phyloP scores from a whole-genome alignment of 768 basidiomycete genomes.

The Kwoniella europaea region DNA sequence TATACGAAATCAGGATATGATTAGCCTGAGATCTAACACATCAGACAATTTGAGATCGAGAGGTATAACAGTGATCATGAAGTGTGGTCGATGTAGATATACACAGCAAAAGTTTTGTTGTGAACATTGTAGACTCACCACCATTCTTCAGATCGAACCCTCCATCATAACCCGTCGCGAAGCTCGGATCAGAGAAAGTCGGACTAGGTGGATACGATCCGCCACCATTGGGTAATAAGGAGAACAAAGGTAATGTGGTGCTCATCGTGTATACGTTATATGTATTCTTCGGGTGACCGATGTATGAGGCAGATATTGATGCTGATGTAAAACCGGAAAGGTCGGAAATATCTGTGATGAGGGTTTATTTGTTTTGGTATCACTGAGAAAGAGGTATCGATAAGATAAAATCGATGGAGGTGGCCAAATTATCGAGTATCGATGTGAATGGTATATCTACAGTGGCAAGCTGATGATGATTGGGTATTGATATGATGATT shows the following conservation, averaged over 20 bases:
- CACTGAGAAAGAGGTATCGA: background rate
- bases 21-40: background rate
- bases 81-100: background rate
- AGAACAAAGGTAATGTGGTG: slow-evolving; percentile 35
- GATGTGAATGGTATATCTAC: background rate
- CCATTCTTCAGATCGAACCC: slow-evolving; percentile 15
- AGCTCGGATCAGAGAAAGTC: slow-evolving; percentile 24
- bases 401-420: background rate
- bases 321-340: slow-evolving; percentile 9
- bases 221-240: slow-evolving; percentile 16
- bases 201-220: slow-evolving; percentile 26
- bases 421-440: background rate
- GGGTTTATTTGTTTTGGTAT: slow-evolving; percentile 1
- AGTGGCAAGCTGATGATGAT: background rate
- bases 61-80: background rate
- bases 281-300: too few relatives aligned
- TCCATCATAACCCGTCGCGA: slow-evolving; percentile 9
- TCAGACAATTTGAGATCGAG: background rate
- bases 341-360: slow-evolving; percentile 1
- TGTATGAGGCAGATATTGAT: background rate
- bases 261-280: slow-evolving; percentile 17
- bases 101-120: too few relatives aligned
- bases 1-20: background rate
- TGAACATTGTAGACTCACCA: background rate
- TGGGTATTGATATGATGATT: background rate